Conservation (phyloP, 2,329 filamentous ascomycete genomes). For the Plenodomus biglobosus region DNA sequence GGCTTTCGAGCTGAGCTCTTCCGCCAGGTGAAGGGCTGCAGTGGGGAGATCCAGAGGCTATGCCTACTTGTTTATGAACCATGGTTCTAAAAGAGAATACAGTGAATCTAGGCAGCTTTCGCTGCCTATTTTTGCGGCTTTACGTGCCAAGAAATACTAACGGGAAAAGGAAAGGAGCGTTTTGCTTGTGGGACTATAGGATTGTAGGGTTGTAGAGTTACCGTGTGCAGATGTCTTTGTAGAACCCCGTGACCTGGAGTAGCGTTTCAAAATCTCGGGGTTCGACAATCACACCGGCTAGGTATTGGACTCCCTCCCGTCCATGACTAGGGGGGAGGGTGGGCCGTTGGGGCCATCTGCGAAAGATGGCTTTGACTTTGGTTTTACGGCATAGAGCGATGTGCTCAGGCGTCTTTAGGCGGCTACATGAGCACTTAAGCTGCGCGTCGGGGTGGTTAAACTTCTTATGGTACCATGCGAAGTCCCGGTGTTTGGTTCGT, state of each 20-base stretch:
- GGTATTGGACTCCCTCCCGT: background rate
- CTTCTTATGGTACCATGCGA: conserved; percentile 9
- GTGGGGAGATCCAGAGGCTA: no score
- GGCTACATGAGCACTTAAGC: conserved; percentile 1
- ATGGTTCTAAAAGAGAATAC: no score
- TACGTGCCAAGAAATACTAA: no score
- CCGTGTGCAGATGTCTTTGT: conserved; percentile 1
- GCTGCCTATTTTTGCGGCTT: no score
- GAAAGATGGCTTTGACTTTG: background rate
- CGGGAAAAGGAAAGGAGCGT: no score
- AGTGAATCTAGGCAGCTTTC: no score
- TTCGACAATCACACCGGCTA: background rate
- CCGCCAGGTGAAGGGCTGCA: no score
- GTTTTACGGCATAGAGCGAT: conserved; percentile 1
- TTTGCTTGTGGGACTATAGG: no score
- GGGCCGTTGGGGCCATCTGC: conserved; percentile 1
- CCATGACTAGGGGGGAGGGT: background rate
- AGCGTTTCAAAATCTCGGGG: conserved; percentile 3
- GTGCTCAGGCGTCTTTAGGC: conserved; percentile 1
- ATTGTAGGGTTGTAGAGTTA: no score
- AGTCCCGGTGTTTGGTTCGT: conserved; percentile 4
- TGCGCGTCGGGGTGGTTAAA: conserved; percentile 8
- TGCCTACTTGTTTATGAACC: no score
- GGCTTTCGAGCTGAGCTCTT: no score
- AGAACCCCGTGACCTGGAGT: conserved; percentile 5